These are phyloP conservation scores for Lactarius hengduanensis DNA, from an alignment of 768 basidiomycete species.

Conservation along the genomic window DNA sequence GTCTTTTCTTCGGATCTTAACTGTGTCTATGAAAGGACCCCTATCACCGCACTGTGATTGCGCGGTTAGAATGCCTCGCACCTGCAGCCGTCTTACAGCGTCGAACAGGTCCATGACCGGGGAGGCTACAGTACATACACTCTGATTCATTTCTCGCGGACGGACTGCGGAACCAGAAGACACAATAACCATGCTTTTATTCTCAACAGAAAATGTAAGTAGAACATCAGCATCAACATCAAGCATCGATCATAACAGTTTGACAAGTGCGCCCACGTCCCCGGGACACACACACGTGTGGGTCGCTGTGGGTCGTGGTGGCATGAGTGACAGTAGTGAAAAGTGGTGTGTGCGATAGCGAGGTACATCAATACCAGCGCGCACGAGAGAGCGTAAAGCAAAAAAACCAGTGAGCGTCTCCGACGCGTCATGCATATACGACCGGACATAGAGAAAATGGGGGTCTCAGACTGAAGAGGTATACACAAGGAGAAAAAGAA, in stretches of 20 bases:
- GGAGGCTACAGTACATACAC: not conserved
- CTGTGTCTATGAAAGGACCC: too few species aligned
- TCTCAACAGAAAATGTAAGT: not conserved
- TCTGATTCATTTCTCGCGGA: not conserved
- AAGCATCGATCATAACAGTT: not conserved
- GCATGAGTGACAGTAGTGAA: not conserved
- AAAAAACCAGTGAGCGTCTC: constrained; percentile 8
- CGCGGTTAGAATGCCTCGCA: not conserved
- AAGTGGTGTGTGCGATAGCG: not conserved
- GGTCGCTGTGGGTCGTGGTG: not conserved
- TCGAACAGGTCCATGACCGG: not conserved
- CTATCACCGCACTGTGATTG: too few species aligned
- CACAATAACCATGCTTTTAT: not conserved
- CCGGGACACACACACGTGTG: constrained; percentile 1
- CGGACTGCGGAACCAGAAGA: not conserved
- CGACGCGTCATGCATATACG: constrained; percentile 7
- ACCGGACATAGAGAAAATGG: not conserved
- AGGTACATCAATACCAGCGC: constrained; percentile 8
- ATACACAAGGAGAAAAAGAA: not conserved
- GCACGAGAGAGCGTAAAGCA: not conserved
- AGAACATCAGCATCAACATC: not conserved
- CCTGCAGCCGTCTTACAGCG: too few species aligned
- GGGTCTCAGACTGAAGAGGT: constrained; percentile 1
- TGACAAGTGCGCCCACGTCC: not conserved
- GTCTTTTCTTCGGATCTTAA: not conserved